Base-by-base conservation (phyloP, 2,329 filamentous ascomycete genomes). In the Aspergillus sp. region DNA sequence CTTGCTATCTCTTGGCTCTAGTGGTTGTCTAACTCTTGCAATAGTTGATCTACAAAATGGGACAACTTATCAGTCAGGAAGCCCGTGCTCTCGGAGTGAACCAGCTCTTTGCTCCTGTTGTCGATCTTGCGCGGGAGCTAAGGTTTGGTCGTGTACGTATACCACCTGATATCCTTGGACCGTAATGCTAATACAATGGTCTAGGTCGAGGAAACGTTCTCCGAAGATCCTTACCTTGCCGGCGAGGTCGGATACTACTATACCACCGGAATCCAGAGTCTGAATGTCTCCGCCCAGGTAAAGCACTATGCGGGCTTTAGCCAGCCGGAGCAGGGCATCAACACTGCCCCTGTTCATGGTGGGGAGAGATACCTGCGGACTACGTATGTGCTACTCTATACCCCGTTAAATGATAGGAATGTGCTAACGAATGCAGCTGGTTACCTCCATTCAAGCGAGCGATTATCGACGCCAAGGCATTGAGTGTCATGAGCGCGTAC, bases 261-360 rank as follows among this genome's bases (percentile, higher is more conserved):
- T 58, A 80, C 87, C 45, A 83, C 79, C 54, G 86, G 89, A 23
- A 78, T 92, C 2, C 89, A 92, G 72, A 82, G 82, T 13, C 80
- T 82, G 38, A 87, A 87, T 48, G 89, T 92, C 5, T 87, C 86
- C 25, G 86, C 90, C 17, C 91, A 87, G 75, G 87, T 92, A 51
- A 93, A 92, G 78, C 90, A 93, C 72, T 92, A 89, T 72, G 88
- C 87, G 13, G 90, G 84, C 1, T 91, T 87, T 70, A 89, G 84
- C 51, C 80, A 81, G 1, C 89, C 89, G 0, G 90, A 92, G 69
- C 89, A 92, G 72, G 90, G 90, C 2, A 74, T 92, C 48, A 92
- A 92, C 72, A 88, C 86, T 8, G 88, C 83, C 0, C 83, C 84
- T 5, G 83, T 85, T 0, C 83, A 85, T 62, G 83, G 83, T 23